Evolutionary conservation across 139 green algal genomes (phyloP).

Genomic region (Chlorella sp.): DNA sequence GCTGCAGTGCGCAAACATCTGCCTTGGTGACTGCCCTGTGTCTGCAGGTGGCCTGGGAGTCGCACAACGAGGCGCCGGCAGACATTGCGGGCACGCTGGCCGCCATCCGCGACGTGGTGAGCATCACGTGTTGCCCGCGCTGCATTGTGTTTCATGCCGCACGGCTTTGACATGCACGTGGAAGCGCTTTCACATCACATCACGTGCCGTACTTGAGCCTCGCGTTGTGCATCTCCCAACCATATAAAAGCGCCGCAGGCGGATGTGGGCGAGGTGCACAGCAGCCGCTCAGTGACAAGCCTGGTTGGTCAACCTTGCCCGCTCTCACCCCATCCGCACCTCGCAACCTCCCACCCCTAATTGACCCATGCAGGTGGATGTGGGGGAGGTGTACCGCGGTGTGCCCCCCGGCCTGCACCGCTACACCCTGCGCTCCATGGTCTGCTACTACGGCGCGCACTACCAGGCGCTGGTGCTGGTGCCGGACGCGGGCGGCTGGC

Average conservation of each 20-base stretch:
- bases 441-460: slow-evolving; percentile 91
- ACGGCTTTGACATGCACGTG: no score
- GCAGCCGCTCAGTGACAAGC: no score
- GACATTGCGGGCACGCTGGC: slow-evolving; percentile 55
- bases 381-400: not conserved
- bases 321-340: not conserved
- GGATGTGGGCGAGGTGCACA: no score
- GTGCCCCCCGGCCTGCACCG: not conserved
- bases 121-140: no score
- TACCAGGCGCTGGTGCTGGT: slow-evolving; percentile 85
- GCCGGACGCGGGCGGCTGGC: slow-evolving; percentile 60
- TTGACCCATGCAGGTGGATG: slow-evolving; percentile 7
- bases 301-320: not conserved
- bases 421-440: slow-evolving; percentile 76
- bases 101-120: slow-evolving; percentile 17
- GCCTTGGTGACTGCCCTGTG: no score
- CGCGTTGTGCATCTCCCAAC: no score
- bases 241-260: no score
- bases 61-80: slow-evolving; percentile 38
- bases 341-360: no score
- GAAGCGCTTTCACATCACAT: no score
- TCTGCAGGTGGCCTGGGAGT: slow-evolving; percentile 66
- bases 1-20: no score
- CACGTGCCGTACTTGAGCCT: no score
- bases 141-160: no score